These are phyloP conservation scores for Scleroderma bovista DNA, from an alignment of 768 basidiomycete genomes.

Conservation along the genomic window DNA sequence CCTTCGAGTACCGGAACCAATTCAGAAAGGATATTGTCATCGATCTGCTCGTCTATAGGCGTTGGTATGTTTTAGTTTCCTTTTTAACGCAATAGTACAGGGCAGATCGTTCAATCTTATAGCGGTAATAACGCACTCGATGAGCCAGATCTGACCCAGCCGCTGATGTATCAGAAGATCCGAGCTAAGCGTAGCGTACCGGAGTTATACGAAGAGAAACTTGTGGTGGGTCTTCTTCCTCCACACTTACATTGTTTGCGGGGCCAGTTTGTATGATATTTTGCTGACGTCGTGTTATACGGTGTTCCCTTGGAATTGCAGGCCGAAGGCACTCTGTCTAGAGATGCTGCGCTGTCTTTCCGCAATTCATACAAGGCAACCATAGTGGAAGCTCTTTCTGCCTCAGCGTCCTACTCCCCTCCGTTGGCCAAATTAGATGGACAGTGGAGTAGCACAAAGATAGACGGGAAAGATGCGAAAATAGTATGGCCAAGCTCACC, in stretches of 20 bases:
- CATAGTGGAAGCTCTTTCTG: slow-evolving; percentile 57
- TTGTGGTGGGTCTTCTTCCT: slow-evolving; percentile 47
- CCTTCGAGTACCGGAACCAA: slow-evolving; percentile 79
- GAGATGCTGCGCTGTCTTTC: slow-evolving; percentile 41
- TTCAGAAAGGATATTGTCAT: slow-evolving; percentile 91
- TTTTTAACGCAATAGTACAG: neutral
- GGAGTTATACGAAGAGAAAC: slow-evolving; percentile 72
- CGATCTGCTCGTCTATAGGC: slow-evolving; percentile 83
- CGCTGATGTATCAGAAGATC: slow-evolving; percentile 89
- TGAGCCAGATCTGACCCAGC: slow-evolving; percentile 81
- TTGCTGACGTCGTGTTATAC: neutral
- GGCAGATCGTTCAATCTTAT: neutral
- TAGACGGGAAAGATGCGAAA: slow-evolving; percentile 12
- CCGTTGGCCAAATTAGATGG: slow-evolving; percentile 51
- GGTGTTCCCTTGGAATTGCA: neutral
- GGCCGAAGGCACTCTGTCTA: slow-evolving; percentile 38
- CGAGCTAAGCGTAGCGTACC: slow-evolving; percentile 72
- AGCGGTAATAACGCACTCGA: slow-evolving; percentile 90
- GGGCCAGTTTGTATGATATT: neutral
- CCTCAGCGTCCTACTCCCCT: slow-evolving; percentile 44
- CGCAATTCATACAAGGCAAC: slow-evolving; percentile 55
- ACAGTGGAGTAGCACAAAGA: slow-evolving; percentile 50
- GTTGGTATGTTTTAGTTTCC: slow-evolving; percentile 46
- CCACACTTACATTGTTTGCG: neutral
- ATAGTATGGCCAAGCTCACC: slow-evolving; percentile 54